Evolutionary conservation across 768 basidiomycete species (phyloP).

Genomic region (Amanita rubescens): DNA sequence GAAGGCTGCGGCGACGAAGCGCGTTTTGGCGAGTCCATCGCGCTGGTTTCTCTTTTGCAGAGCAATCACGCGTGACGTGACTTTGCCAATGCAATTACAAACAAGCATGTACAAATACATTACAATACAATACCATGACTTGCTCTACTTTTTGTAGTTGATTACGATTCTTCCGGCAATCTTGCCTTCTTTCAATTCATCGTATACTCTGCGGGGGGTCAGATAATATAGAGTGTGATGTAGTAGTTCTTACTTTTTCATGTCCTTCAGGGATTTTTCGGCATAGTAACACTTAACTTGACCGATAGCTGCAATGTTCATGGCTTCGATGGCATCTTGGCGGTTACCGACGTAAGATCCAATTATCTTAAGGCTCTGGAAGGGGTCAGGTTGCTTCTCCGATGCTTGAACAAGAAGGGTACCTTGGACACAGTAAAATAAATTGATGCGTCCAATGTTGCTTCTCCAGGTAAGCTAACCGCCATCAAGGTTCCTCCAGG

Average conservation of each 20-base stretch:
- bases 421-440: conserved; percentile 68
- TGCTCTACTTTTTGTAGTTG: conserved; percentile 9
- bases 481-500: conserved; percentile 67
- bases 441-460: conserved; percentile 51
- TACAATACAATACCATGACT: too few species aligned
- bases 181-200: conserved; percentile 31
- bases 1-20: conserved; percentile 48
- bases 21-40: conserved; percentile 63
- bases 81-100: not conserved
- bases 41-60: not conserved
- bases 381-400: conserved; percentile 29
- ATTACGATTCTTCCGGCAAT: conserved; percentile 48
- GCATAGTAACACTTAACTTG: conserved; percentile 53
- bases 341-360: conserved; percentile 63
- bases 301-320: conserved; percentile 66
- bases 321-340: conserved; percentile 77
- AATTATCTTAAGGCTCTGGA: conserved; percentile 22
- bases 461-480: conserved; percentile 68
- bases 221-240: not conserved
- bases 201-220: conserved; percentile 25
- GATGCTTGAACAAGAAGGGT: not conserved
- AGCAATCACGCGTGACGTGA: not conserved
- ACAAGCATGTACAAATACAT: not conserved
- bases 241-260: not conserved
- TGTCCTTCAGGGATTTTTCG: not conserved